phyloP scores from a whole-genome alignment of 2,329 filamentous ascomycete genomes.

The Hymenoscyphus salicellus region DNA sequence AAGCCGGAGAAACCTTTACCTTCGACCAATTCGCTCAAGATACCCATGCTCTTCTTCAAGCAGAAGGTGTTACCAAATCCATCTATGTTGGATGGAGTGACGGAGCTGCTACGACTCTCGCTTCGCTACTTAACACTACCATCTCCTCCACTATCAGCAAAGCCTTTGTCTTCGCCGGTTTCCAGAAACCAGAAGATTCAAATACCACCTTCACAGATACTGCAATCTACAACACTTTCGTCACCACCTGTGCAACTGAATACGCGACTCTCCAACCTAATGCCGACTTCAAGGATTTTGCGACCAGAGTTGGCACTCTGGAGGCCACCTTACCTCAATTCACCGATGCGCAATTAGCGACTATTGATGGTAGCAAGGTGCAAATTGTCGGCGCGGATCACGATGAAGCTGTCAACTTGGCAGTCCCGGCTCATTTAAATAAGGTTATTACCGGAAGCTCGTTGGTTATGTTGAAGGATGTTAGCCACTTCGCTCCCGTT shows the following conservation, averaged over 20 bases:
- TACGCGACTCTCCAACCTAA: constrained; percentile 39
- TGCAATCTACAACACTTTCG: constrained; percentile 38
- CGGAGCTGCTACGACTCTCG: constrained; percentile 40
- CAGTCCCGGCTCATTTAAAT: constrained; percentile 38
- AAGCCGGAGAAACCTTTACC: constrained; percentile 39
- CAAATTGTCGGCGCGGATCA: constrained; percentile 34
- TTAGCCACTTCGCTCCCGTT: constrained; percentile 45
- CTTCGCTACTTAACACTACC: constrained; percentile 37
- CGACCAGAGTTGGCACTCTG: constrained; percentile 38
- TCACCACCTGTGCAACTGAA: constrained; percentile 38
- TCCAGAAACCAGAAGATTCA: constrained; percentile 35
- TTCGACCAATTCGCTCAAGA: constrained; percentile 41
- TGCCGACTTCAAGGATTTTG: constrained; percentile 40
- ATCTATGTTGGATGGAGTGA: constrained; percentile 44
- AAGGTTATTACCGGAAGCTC: constrained; percentile 40
- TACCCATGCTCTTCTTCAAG: constrained; percentile 35
- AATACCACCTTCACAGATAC: constrained; percentile 38
- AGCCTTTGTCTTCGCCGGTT: constrained; percentile 42
- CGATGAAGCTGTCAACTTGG: constrained; percentile 42
- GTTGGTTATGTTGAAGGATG: constrained; percentile 37
- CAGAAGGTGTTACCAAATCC: constrained; percentile 34
- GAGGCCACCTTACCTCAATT: constrained; percentile 39
- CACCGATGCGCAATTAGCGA: constrained; percentile 23
- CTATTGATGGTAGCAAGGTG: constrained; percentile 32
- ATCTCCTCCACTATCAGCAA: constrained; percentile 38